A percentile compares a stretch with the other conserved stretches of the same genome.
These are phyloP conservation scores for Begonia masoniana DNA, from an alignment of 306 rosid species.

Conservation along the genomic window DNA sequence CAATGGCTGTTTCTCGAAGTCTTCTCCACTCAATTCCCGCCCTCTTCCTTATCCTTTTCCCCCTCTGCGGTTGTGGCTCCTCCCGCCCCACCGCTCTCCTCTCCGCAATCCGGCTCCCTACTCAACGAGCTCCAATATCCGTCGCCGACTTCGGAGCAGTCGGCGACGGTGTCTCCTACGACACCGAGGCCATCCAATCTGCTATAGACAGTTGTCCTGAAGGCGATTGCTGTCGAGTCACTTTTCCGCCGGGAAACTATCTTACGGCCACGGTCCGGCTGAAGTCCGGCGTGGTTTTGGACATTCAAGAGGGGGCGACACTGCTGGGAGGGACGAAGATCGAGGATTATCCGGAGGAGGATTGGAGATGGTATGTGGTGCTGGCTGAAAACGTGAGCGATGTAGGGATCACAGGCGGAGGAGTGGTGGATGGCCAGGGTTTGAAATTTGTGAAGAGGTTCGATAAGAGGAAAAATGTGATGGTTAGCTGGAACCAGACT, in stretches of 20 bases:
- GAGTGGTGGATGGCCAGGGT: conserved; percentile 81
- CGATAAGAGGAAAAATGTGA: conserved; percentile 62
- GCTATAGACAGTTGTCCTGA: conserved; percentile 55
- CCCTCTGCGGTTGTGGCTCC: conserved; percentile 23
- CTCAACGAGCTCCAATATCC: conserved; percentile 18
- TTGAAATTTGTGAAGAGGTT: conserved; percentile 49
- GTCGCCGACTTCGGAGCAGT: conserved; percentile 66
- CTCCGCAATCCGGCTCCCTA: conserved; percentile 4
- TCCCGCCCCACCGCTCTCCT: conserved; percentile 14
- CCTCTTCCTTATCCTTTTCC: conserved; percentile 1
- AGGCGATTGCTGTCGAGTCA: conserved; percentile 33
- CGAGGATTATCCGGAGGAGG: conserved; percentile 53
- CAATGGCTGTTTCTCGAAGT: conserved; percentile 14
- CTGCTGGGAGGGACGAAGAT: conserved; percentile 47
- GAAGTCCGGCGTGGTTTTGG: conserved; percentile 57
- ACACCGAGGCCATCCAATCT: conserved; percentile 66
- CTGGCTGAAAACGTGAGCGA: conserved; percentile 68
- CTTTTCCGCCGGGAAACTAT: conserved; percentile 60
- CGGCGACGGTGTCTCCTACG: conserved; percentile 66
- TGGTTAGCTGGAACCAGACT: conserved; percentile 89
- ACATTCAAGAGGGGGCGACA: conserved; percentile 47
- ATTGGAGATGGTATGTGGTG: conserved; percentile 63
- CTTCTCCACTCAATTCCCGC: conserved; percentile 2
- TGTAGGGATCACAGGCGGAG: conserved; percentile 80
- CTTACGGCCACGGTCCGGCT: conserved; percentile 69